Evolutionary conservation across 768 basidiomycete species (phyloP).

Genomic region (Russula brevipes): DNA sequence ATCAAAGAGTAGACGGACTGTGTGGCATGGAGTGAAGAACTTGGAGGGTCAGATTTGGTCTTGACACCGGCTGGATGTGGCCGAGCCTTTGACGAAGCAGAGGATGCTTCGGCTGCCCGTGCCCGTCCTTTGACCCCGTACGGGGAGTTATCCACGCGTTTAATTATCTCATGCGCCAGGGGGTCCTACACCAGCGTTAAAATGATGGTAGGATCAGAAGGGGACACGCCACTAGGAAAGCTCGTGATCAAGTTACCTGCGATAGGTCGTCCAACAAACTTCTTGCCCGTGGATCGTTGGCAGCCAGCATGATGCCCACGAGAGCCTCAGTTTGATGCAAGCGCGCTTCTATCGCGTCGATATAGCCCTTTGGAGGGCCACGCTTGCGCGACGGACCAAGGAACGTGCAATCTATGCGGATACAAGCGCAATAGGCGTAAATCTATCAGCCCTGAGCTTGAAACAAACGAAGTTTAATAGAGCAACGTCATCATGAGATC

Average conservation of each 20-base stretch:
- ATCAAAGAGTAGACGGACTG: constrained; percentile 45
- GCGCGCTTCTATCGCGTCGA: constrained; percentile 88
- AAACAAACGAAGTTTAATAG: neutral
- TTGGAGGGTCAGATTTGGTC: constrained; percentile 19
- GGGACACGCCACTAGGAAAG: neutral
- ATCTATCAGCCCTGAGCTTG: constrained; percentile 20
- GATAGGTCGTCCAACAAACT: constrained; percentile 38
- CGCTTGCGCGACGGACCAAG: constrained; percentile 76
- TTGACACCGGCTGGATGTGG: constrained; percentile 25
- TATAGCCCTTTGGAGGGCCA: constrained; percentile 90
- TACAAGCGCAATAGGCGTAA: neutral
- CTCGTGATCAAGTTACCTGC: constrained; percentile 26
- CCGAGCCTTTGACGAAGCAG: constrained; percentile 26
- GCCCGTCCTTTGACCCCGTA: constrained; percentile 74
- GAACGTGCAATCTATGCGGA: constrained; percentile 61
- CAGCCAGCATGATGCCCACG: constrained; percentile 71
- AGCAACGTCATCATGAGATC: neutral
- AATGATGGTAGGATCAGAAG: neutral
- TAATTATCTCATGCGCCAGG: constrained; percentile 73
- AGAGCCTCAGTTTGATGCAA: constrained; percentile 89
- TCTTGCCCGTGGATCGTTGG: constrained; percentile 36
- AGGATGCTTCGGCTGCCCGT: constrained; percentile 34
- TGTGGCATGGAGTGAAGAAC: constrained; percentile 39
- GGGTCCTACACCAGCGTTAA: constrained; percentile 47
- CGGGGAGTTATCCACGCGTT: constrained; percentile 72